Evolutionary conservation across 208 protist species (phyloP).

Genomic region (Acanthamoeba sp.): DNA sequence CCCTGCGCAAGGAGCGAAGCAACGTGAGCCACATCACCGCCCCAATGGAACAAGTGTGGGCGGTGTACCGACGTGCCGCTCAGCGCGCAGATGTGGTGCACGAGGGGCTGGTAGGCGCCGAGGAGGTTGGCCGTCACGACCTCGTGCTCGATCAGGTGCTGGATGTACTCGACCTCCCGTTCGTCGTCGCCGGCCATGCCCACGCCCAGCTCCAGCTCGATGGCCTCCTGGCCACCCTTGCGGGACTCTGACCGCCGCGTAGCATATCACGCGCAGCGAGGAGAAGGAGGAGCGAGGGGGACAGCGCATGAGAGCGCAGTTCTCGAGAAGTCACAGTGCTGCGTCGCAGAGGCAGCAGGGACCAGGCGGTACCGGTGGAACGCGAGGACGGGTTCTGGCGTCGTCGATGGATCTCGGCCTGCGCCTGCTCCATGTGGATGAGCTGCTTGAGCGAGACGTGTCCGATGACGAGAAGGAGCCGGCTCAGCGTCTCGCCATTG

Average conservation of each 20-base stretch:
- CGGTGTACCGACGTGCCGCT: not conserved
- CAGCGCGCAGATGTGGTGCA: slow-evolving; percentile 73
- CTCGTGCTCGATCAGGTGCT: slow-evolving; percentile 70
- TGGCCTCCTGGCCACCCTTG: slow-evolving; percentile 49
- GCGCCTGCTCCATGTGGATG: slow-evolving; percentile 81
- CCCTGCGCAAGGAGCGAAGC: not conserved
- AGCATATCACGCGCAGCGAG: too few species aligned
- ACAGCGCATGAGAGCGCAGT: too few species aligned
- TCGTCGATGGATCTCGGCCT: slow-evolving; percentile 41
- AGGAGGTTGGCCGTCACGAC: slow-evolving; percentile 74
- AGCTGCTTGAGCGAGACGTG: slow-evolving; percentile 87
- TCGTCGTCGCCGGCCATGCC: slow-evolving; percentile 73
- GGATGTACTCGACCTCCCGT: slow-evolving; percentile 71
- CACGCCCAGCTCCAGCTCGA: slow-evolving; percentile 79
- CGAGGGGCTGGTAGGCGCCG: slow-evolving; percentile 72
- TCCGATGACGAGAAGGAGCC: slow-evolving; percentile 86
- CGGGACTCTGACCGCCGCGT: too few species aligned
- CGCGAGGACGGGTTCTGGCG: not conserved
- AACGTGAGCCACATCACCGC: not conserved
- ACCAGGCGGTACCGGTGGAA: not conserved
- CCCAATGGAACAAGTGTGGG: not conserved
- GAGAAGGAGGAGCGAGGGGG: too few species aligned
- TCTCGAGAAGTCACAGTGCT: not conserved
- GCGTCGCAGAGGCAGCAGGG: not conserved
- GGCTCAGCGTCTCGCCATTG: slow-evolving; percentile 1